Conservation (phyloP, 768 basidiomycete species). For the Suillus lakei region DNA sequence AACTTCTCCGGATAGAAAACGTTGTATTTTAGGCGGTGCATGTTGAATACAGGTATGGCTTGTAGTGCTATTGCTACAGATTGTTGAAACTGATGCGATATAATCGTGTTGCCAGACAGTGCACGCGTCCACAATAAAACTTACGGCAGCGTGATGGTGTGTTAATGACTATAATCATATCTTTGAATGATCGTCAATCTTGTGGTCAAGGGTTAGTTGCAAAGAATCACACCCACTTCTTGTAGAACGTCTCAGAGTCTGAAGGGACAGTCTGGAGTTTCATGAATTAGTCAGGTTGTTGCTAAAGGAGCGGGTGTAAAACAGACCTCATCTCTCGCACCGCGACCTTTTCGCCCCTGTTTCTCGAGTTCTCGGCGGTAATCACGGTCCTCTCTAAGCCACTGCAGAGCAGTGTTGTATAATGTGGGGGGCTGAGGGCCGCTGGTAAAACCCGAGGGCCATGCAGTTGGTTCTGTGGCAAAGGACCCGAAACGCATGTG, state of each 20-base stretch:
- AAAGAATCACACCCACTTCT: conserved; percentile 56
- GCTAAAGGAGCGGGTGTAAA: not conserved
- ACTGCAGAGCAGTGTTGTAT: conserved; percentile 78
- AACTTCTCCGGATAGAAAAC: not conserved
- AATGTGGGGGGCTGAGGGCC: conserved; percentile 42
- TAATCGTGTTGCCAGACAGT: conserved; percentile 14
- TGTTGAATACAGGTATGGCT: conserved; percentile 12
- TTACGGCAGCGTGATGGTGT: not conserved
- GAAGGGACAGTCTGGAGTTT: conserved; percentile 57
- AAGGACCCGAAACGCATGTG: conserved; percentile 90
- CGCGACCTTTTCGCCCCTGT: conserved; percentile 59
- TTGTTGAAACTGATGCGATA: conserved; percentile 20
- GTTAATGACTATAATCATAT: conserved; percentile 52
- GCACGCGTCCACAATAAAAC: not conserved
- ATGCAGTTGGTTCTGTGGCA: conserved; percentile 66
- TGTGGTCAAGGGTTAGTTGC: not conserved
- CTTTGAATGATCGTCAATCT: conserved; percentile 32
- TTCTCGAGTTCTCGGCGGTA: conserved; percentile 62
- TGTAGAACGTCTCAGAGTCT: conserved; percentile 86
- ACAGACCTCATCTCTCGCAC: conserved; percentile 63
- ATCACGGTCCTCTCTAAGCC: conserved; percentile 86
- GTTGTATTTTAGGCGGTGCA: not conserved
- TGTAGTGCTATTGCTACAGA: conserved; percentile 12
- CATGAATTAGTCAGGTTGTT: conserved; percentile 4
- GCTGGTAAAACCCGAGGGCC: conserved; percentile 55